Base-by-base conservation (phyloP, 2,329 filamentous ascomycete species). In the Coniochaeta sp. region DNA sequence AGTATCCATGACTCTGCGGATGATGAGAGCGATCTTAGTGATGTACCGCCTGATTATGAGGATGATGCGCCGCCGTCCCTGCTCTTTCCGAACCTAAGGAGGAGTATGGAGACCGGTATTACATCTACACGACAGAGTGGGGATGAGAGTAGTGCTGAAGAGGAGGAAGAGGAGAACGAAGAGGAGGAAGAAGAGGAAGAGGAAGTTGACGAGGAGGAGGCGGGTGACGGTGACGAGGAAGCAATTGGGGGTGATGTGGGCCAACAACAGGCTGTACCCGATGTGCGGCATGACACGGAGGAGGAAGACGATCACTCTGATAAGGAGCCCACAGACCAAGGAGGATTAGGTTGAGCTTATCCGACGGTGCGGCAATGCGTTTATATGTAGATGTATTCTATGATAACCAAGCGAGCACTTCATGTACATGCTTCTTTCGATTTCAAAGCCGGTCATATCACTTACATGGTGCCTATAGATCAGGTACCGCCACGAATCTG, bases 21-120 rank as follows among this genome's bases (percentile, higher is more conserved):
- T 63, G 85, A 88, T 59, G 87, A 89, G 70, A 89, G 86, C 67
- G 87, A 89, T 63, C 75, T 89, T 0, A 89, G 85, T 58, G 87
- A 89, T 62, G 81, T 86, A 4, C 78, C 84, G 28, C 73, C 81
- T 4, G 81, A 80, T 44, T 84, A 83, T 60, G 81, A 86, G 58
- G 81, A 85, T 52, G 81, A 86, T 44, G 78, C 81, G 32, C 81
- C 81, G 1, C 75, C 79, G 1, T 77, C 77, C 14, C 67, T 85
- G 30, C 71, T 84, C 71, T 84, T 84, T 58, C 80, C 81, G 0
- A 81, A 80, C 60, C 66, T 84, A 10, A 68, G 74, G 60, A 72
- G 72, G 67, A 74, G 73, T 55, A 69, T 71, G 52, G 74, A 75
- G 19, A 47, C 55, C 34, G 70, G 40, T 58, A 66, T 22, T 65